Percentiles rank a stretch among this genome's conserved stretches.
These are phyloP conservation scores for Quercus gilva DNA, from an alignment of 306 rosid genomes.

Conservation along the genomic window DNA sequence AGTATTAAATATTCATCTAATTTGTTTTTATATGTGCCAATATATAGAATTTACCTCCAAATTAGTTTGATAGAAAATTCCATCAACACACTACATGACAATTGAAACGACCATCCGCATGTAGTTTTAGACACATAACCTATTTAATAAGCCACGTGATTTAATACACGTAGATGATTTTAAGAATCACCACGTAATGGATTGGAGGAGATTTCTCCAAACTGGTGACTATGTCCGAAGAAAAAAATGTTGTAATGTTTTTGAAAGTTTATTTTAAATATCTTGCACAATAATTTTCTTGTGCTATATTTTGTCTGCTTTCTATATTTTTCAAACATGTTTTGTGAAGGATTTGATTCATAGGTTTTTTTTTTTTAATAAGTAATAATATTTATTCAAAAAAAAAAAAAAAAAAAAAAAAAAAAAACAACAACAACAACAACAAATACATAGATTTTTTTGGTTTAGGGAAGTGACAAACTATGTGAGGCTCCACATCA, in stretches of 20 bases:
- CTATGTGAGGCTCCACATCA: not conserved
- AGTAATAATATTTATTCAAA: too few relatives aligned
- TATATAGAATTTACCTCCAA: too few relatives aligned
- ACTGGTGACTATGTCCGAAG: not conserved
- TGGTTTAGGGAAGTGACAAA: not conserved
- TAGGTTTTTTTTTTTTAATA: too few relatives aligned
- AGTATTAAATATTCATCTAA: not conserved
- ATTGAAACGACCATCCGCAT: fast-evolving
- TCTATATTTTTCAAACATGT: not conserved
- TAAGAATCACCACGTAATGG: too few relatives aligned
- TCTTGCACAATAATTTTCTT: not conserved
- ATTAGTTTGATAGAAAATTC: too few relatives aligned
- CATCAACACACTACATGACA: too few relatives aligned
- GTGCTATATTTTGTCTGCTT: not conserved
- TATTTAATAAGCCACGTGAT: too few relatives aligned
- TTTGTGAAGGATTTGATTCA: not conserved
- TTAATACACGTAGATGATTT: too few relatives aligned
- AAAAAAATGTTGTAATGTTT: not conserved
- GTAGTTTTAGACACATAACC: too few relatives aligned
- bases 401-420: too few relatives aligned
- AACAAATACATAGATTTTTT: not conserved
- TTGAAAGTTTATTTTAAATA: not conserved
- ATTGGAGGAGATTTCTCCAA: too few relatives aligned
- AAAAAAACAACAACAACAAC: too few relatives aligned
- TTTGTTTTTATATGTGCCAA: not conserved